A percentile compares a stretch with the other conserved stretches of the same genome.
These are phyloP conservation scores for Allium cepa DNA, from an alignment of 106 monocot species.

Conservation along the genomic window DNA sequence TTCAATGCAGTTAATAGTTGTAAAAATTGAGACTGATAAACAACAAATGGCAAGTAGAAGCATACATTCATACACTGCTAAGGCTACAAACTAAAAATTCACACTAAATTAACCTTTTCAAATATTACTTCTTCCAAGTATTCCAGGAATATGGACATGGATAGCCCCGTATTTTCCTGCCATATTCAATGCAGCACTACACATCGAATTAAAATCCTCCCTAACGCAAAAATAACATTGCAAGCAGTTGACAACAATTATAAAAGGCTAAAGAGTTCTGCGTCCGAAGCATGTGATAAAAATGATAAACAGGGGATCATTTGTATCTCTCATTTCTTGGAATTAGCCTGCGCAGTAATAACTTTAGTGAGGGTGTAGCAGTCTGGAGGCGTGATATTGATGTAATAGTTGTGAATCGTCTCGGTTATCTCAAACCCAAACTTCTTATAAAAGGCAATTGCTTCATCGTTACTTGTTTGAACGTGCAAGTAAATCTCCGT, in stretches of 20 bases:
- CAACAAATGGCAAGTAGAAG: no score
- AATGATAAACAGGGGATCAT: background rate
- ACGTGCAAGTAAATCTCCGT: conserved; percentile 91
- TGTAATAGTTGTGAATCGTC: conserved; percentile 85
- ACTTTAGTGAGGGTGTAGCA: conserved; percentile 72
- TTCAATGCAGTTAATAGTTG: no score
- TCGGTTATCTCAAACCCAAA: conserved; percentile 89
- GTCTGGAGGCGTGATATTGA: conserved; percentile 91
- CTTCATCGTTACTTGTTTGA: conserved; percentile 94
- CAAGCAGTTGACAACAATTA: background rate
- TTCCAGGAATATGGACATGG: no score
- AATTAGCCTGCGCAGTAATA: conserved; percentile 21
- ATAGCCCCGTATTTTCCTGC: background rate
- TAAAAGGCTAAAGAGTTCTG: background rate
- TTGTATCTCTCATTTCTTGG: conserved; percentile 54
- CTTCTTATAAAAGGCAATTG: conserved; percentile 89
- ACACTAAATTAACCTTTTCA: no score
- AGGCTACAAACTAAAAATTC: no score
- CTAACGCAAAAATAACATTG: background rate
- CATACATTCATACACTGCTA: no score
- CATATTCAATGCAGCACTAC: background rate
- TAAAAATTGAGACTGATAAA: no score
- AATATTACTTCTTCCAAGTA: no score
- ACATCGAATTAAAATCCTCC: background rate
- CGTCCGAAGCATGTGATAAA: background rate